Evolutionary conservation across 352 stramenopile species (phyloP), one percentile per base, ranked within the genome.

Genomic region (Aphanomyces cochlioides): DNA sequence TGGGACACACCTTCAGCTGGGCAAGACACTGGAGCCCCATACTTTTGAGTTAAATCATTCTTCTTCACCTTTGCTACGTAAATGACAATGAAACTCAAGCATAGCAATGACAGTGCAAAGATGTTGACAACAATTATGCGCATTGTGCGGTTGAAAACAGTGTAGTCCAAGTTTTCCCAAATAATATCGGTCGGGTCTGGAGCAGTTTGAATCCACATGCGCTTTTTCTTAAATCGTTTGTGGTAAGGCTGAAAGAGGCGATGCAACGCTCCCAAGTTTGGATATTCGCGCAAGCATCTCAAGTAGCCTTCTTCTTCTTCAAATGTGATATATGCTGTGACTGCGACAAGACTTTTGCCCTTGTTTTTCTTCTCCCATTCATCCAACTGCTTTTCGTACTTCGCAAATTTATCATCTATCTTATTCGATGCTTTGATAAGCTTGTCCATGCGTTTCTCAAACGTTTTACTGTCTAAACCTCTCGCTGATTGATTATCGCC

Each of bases 271-370:
- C 86, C 84, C 0, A 92, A 72, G 48, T 92, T 82, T 5, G 84
- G 86, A 63, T 92, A 94, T 70, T 92, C 84, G 39, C 78, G 73
- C 36, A 94, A 67, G 45, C 86, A 94, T n/a, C 86, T 84, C 45
- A 90, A 78, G 54, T 81, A 82, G 1, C 86, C 86, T 69, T 94
- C 86, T 43, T 92, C 86, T 56, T 94, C 82, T 68, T 94, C 84
- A 66, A 94, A 94, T 21, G 87, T 94, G 64, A 92, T 80, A 72
- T 89, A 94, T 48, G 83, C 87, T 12, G 84, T 94, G 21, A 92
- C 84, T 0, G 83, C 87, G 40, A 83, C 73, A 0, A 80, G 75
- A 19, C 77, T 78, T 19, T 70, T 71, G 1, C 50, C 61, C 17
- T 81, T 78, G 28, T 86, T 72, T 15, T 72, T 67, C 7, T 43